Conservation (phyloP, 2,329 filamentous ascomycete genomes). For the Tolypocladium guangdongense region DNA sequence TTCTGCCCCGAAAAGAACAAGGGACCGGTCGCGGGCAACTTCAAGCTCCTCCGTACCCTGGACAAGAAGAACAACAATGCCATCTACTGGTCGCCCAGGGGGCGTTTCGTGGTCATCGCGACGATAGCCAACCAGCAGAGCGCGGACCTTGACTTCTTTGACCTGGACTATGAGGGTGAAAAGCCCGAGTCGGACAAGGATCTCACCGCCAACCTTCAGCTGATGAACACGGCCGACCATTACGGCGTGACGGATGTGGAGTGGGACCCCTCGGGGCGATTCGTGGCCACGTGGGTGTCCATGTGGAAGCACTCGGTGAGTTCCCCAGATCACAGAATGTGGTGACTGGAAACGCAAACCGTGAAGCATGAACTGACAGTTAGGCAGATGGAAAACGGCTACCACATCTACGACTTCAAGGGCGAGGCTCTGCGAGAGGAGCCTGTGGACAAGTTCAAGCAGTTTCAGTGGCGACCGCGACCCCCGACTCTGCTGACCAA, state of each 20-base stretch:
- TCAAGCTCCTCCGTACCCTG: slow-evolving; percentile 87
- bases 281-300: slow-evolving; percentile 85
- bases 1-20: slow-evolving; percentile 96
- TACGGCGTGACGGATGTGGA: slow-evolving; percentile 97
- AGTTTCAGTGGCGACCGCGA: slow-evolving; percentile 88
- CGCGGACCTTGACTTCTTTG: slow-evolving; percentile 95
- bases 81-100: slow-evolving; percentile 97
- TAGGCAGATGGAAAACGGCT: slow-evolving; percentile 91
- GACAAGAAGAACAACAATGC: slow-evolving; percentile 99
- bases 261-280: slow-evolving; percentile 94
- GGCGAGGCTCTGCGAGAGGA: slow-evolving; percentile 84
- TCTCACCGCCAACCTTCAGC: slow-evolving; percentile 83
- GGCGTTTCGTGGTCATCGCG: slow-evolving; percentile 88
- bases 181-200: slow-evolving; percentile 91
- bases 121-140: slow-evolving; percentile 88
- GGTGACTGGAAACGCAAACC: neutral
- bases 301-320: slow-evolving; percentile 93
- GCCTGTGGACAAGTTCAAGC: slow-evolving; percentile 93
- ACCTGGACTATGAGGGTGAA: slow-evolving; percentile 96
- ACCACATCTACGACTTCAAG: slow-evolving; percentile 95
- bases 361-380: slow-evolving; percentile 3
- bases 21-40: slow-evolving; percentile 71
- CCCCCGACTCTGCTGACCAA: slow-evolving; percentile 85
- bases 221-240: slow-evolving; percentile 89
- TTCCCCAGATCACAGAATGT: neutral